phyloP scores from a whole-genome alignment of 306 rosid species.

The Sicyos baderoa region DNA sequence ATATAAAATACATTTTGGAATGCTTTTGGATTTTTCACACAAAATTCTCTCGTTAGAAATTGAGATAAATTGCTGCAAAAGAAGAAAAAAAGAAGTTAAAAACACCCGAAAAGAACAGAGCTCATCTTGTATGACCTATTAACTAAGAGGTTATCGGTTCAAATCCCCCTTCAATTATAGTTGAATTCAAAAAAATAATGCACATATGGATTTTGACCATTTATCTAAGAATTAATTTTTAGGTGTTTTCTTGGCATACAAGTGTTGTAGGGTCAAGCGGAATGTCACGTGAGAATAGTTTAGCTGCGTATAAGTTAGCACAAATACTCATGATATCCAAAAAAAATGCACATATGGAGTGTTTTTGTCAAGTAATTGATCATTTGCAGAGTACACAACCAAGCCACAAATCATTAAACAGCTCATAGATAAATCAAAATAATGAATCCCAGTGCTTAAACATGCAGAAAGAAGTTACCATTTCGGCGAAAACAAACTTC shows the following conservation, averaged over 20 bases:
- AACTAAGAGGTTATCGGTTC: no score
- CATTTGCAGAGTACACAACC: neutral
- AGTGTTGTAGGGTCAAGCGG: no score
- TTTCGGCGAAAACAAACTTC: constrained; percentile 74
- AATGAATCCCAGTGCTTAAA: neutral
- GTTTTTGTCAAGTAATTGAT: neutral
- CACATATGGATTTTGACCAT: no score
- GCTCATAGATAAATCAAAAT: neutral
- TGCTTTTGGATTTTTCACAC: neutral
- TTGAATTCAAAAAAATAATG: no score
- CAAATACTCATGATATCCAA: no score
- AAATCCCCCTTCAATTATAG: no score
- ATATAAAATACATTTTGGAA: no score
- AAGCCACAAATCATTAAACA: neutral
- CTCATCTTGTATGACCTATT: no score
- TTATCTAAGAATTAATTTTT: no score
- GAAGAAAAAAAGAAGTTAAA: neutral
- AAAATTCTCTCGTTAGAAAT: neutral
- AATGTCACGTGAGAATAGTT: no score
- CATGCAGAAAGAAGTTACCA: constrained; percentile 36
- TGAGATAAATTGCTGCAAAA: neutral
- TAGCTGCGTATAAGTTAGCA: no score
- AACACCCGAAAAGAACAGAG: neutral
- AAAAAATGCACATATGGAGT: neutral
- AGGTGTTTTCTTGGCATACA: no score